Conservation (phyloP, 2,329 filamentous ascomycete genomes). For the Aspergillus nomiae region DNA sequence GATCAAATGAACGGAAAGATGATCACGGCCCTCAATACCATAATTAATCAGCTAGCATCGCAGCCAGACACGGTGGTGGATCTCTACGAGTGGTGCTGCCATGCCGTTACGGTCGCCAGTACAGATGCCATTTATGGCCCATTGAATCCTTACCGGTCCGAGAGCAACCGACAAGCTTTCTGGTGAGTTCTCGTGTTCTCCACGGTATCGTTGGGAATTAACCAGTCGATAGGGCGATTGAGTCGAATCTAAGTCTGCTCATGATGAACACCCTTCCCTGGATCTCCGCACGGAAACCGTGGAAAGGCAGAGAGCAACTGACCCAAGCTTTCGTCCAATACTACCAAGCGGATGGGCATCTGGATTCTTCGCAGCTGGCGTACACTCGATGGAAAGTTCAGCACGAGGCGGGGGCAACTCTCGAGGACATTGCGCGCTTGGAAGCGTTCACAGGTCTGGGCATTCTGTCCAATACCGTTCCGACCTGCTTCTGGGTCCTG, state of each 20-base stretch:
- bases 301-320: conserved; percentile 39
- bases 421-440: conserved; percentile 28
- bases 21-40: conserved; percentile 15
- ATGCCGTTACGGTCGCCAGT: conserved; percentile 30
- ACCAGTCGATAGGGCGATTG: conserved; percentile 38
- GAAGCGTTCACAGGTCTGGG: conserved; percentile 36
- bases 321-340: conserved; percentile 43
- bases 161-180: conserved; percentile 7
- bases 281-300: conserved; percentile 41
- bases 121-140: conserved; percentile 32
- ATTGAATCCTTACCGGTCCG: conserved; percentile 29
- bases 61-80: conserved; percentile 17
- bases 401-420: conserved; percentile 15
- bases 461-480: conserved; percentile 46
- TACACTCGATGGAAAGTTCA: conserved; percentile 18
- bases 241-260: conserved; percentile 33
- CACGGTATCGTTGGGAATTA: too few species aligned
- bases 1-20: conserved; percentile 31
- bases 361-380: conserved; percentile 34
- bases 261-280: conserved; percentile 37
- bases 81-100: conserved; percentile 29
- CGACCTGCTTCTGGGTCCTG: conserved; percentile 50
- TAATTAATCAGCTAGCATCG: conserved; percentile 21
- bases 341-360: conserved; percentile 40
- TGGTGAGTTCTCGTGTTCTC: background rate